Evolutionary conservation across 352 stramenopile species (phyloP).

Genomic region (Globisporangium lucens): DNA sequence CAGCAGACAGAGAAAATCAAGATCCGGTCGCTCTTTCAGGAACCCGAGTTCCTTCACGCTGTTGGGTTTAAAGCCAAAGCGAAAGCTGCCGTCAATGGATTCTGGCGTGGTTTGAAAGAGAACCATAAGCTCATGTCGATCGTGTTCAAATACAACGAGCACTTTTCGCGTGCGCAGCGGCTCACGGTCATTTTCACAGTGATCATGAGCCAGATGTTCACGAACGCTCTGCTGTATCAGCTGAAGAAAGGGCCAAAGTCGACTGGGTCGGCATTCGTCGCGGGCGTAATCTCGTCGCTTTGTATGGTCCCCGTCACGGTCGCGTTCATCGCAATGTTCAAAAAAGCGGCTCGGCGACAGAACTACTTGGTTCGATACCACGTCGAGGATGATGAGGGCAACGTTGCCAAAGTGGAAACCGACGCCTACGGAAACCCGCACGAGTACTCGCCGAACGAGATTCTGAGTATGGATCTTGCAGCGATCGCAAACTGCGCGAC

Average conservation of each 20-base stretch:
- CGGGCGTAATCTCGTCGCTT: conserved; percentile 51
- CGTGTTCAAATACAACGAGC: conserved; percentile 70
- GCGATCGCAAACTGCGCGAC: conserved; percentile 46
- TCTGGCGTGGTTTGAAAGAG: conserved; percentile 49
- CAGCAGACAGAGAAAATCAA: conserved; percentile 56
- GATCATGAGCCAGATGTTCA: conserved; percentile 73
- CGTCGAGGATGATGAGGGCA: conserved; percentile 56
- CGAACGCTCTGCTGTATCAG: conserved; percentile 59
- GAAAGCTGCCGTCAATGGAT: conserved; percentile 32
- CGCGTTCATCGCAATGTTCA: conserved; percentile 70
- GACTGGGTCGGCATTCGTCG: conserved; percentile 46
- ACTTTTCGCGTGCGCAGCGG: conserved; percentile 57
- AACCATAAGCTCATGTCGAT: conserved; percentile 73
- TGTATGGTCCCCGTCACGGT: conserved; percentile 65
- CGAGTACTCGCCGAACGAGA: conserved; percentile 43
- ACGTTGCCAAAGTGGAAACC: conserved; percentile 57
- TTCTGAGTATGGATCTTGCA: conserved; percentile 53
- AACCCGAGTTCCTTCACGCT: conserved; percentile 55
- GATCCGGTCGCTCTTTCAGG: conserved; percentile 53
- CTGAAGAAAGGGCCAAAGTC: conserved; percentile 47
- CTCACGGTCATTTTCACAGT: conserved; percentile 71
- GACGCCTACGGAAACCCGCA: conserved; percentile 57
- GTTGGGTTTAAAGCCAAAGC: conserved; percentile 42
- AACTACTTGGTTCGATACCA: conserved; percentile 65
- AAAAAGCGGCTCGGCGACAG: conserved; percentile 56